Percentiles rank a stretch among this genome's conserved stretches.
Conservation (phyloP, 345 rosid species). For the Eucalyptus decipiens region DNA sequence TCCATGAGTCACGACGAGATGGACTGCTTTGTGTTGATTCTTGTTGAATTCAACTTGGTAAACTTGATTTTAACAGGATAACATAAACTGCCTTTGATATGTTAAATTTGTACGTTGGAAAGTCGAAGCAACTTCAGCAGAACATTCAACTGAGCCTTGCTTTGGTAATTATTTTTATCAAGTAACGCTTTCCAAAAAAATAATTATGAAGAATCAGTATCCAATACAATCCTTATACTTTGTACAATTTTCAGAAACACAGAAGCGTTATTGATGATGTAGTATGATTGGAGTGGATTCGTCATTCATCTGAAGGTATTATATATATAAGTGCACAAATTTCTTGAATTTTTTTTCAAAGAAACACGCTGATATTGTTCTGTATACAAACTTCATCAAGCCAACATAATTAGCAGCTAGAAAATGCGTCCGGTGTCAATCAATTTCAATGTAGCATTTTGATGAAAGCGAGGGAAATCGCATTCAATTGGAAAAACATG, state of each 20-base stretch:
- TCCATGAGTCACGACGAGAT: neutral
- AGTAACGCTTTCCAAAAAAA: neutral
- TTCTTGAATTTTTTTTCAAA: neutral
- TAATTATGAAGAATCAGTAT: neutral
- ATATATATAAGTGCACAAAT: neutral
- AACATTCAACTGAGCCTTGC: neutral
- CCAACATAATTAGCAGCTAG: neutral
- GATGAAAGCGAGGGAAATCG: conserved; percentile 24
- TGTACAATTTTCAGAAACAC: neutral
- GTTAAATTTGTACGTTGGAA: neutral
- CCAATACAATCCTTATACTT: neutral
- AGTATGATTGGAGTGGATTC: neutral
- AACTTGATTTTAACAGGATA: neutral
- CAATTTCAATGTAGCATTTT: neutral
- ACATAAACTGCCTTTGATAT: neutral
- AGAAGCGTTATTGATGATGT: neutral
- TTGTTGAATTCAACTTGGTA: neutral
- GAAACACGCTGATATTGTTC: neutral
- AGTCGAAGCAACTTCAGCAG: neutral
- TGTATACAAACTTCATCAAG: neutral
- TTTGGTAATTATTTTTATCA: neutral
- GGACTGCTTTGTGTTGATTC: neutral
- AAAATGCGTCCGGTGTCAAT: neutral
- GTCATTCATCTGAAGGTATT: neutral
- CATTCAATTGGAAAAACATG: conserved; percentile 11